Evolutionary conservation across 208 protist species (phyloP).

Genomic region (Acanthamoeba lenticulata): DNA sequence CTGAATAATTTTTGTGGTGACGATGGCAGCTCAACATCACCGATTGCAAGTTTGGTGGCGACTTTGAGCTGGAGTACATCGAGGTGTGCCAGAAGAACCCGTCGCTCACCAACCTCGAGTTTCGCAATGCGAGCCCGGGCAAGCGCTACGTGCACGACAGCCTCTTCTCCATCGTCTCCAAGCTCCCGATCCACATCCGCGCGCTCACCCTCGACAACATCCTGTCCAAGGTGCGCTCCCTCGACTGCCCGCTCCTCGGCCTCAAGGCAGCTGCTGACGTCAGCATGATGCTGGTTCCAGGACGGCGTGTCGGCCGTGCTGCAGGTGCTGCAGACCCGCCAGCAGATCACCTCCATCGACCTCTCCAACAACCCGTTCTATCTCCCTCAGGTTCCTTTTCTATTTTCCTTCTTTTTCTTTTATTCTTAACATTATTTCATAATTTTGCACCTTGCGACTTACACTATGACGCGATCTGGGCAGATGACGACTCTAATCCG

Average conservation of each 20-base stretch:
- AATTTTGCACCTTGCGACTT: background rate
- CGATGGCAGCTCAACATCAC: background rate
- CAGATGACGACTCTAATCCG: constrained; percentile 18
- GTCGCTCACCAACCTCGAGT: constrained; percentile 31
- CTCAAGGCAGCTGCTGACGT: background rate
- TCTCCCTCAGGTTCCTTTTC: background rate
- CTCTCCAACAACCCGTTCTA: constrained; percentile 44
- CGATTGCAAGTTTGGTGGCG: constrained; percentile 43
- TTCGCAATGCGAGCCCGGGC: background rate
- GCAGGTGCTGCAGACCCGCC: background rate
- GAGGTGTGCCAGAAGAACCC: constrained; percentile 38
- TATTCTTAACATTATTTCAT: background rate
- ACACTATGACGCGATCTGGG: background rate
- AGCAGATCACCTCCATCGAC: constrained; percentile 15
- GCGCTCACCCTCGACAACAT: constrained; percentile 27
- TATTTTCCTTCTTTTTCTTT: no score
- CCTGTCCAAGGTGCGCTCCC: background rate
- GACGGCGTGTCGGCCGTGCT: constrained; percentile 23
- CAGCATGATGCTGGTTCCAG: background rate
- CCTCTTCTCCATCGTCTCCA: constrained; percentile 22
- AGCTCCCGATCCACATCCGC: constrained; percentile 20
- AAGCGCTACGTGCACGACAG: constrained; percentile 21
- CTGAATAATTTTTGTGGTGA: no score
- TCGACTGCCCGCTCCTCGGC: background rate
- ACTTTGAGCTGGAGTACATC: constrained; percentile 46